These are phyloP conservation scores for Schizophyllum commune DNA, from an alignment of 1,284 basidiomycete genomes.

Conservation along the genomic window DNA sequence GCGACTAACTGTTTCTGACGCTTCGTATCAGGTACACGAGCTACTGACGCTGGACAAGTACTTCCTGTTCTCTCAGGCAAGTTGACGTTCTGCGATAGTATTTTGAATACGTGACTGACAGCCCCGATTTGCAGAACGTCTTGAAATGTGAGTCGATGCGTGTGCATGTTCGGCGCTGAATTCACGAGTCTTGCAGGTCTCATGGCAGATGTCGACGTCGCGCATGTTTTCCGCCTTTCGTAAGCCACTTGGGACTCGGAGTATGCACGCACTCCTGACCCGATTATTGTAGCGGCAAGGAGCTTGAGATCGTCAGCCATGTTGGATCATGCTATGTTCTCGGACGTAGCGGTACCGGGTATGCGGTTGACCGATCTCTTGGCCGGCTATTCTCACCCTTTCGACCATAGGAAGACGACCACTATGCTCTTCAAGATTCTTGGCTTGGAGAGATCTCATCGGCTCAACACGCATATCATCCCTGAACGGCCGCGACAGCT, in stretches of 20 bases:
- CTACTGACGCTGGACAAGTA: conserved; percentile 46
- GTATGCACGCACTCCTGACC: not conserved
- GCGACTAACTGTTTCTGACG: not conserved
- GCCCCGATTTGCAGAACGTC: not conserved
- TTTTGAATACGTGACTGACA: not conserved
- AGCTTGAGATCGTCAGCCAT: conserved; percentile 57
- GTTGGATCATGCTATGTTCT: conserved; percentile 57
- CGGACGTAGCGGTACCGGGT: conserved; percentile 70
- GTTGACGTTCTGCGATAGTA: conserved; percentile 1
- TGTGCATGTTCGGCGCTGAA: not conserved
- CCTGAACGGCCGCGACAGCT: conserved; percentile 44
- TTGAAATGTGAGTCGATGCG: not conserved
- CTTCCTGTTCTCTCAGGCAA: conserved; percentile 51
- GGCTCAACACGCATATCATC: not conserved
- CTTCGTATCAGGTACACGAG: not conserved
- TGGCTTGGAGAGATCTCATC: conserved; percentile 40
- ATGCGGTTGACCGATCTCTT: conserved; percentile 8
- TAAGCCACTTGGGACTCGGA: conserved; percentile 13
- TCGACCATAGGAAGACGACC: conserved; percentile 54
- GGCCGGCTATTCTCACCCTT: not conserved
- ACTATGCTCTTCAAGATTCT: conserved; percentile 73
- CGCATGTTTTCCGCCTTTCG: conserved; percentile 35
- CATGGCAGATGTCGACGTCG: conserved; percentile 39
- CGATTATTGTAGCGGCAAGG: conserved; percentile 34
- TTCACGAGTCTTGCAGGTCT: conserved; percentile 13